Evolutionary conservation across 148 eudicot genomes (phyloP).

Genomic region (Rhododendron vialii): DNA sequence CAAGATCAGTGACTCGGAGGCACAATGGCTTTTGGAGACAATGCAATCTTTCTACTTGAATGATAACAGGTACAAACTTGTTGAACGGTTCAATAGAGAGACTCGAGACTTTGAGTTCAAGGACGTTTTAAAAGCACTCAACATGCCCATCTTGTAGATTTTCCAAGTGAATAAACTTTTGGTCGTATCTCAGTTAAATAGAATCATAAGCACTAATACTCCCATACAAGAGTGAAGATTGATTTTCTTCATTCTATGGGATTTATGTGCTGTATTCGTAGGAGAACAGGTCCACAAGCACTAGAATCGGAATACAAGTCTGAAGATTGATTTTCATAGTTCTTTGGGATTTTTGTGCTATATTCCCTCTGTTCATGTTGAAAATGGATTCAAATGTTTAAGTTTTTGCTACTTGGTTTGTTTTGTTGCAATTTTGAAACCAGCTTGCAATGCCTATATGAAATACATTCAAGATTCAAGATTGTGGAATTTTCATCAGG

Average conservation of each 20-base stretch:
- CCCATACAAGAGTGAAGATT: too few species aligned
- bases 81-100: conserved; percentile 79
- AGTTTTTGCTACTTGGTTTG: not conserved
- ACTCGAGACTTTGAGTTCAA: conserved; percentile 77
- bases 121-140: conserved; percentile 73
- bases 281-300: not conserved
- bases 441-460: not conserved
- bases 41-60: conserved; percentile 79
- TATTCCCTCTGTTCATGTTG: not conserved
- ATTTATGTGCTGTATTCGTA: not conserved
- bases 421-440: too few species aligned
- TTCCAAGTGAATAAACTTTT: not conserved
- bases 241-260: too few species aligned
- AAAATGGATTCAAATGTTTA: not conserved
- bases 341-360: not conserved
- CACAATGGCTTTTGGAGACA: conserved; percentile 80
- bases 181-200: not conserved
- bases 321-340: not conserved
- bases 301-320: not conserved
- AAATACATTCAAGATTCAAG: not conserved
- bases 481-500: not conserved
- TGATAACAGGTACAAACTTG: conserved; percentile 73
- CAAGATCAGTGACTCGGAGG: conserved; percentile 76
- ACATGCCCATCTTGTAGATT: conserved; percentile 66
- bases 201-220: not conserved